Evolutionary conservation across 2,329 filamentous ascomycete species (phyloP).

Genomic region (Chrysosporium keratinophilum): DNA sequence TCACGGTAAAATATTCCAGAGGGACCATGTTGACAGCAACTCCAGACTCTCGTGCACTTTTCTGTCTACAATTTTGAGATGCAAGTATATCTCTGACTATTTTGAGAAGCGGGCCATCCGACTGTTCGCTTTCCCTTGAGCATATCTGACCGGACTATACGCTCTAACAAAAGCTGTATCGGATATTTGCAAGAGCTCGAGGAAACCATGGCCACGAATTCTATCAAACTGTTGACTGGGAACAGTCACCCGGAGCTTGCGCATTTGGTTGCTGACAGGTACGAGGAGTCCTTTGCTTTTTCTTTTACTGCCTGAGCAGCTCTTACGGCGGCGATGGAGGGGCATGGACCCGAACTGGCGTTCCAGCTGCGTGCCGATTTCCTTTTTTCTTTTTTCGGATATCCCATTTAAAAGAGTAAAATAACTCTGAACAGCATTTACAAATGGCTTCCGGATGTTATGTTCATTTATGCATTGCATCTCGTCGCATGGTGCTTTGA

Average conservation of each 20-base stretch:
- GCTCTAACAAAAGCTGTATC: not conserved
- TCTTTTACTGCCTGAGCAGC: conserved; percentile 1
- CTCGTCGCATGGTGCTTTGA: no score
- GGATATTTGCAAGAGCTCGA: not conserved
- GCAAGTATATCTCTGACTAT: not conserved
- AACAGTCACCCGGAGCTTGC: conserved; percentile 66
- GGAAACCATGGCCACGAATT: conserved; percentile 55
- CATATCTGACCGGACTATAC: not conserved
- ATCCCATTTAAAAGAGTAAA: no score
- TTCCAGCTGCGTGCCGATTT: not conserved
- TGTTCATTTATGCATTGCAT: no score
- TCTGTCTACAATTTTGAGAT: not conserved
- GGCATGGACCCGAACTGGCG: not conserved
- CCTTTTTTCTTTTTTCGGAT: no score
- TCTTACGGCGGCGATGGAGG: not conserved
- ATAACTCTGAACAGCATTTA: no score
- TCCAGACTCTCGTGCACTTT: not conserved
- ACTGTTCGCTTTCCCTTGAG: not conserved
- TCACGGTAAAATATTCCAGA: not conserved
- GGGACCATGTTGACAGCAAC: not conserved
- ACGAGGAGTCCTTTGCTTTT: conserved; percentile 22
- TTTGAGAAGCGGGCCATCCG: not conserved
- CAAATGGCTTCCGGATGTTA: no score
- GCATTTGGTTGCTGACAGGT: conserved; percentile 58
- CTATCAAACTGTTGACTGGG: conserved; percentile 63